A percentile compares a stretch with the other conserved stretches of the same genome.
phyloP scores from a whole-genome alignment of 2,329 filamentous ascomycete genomes.

The Aspergillus intermedius region DNA sequence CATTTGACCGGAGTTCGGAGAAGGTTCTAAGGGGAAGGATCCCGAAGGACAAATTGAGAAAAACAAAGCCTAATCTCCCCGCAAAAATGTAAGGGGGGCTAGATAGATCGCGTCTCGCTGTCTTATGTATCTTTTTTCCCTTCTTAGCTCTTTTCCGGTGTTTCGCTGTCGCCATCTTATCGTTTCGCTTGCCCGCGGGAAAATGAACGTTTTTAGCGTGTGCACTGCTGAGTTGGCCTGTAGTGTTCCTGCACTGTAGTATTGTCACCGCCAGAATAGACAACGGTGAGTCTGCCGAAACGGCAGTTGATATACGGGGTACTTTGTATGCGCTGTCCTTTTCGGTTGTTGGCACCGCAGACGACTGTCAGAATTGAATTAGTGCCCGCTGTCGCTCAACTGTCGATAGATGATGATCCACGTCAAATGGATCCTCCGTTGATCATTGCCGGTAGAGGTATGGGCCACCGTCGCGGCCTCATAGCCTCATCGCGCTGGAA shows the following conservation, averaged over 20 bases:
- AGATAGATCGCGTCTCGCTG: not conserved
- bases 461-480: not conserved
- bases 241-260: too few relatives aligned
- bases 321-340: not conserved
- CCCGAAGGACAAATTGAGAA: constrained; percentile 1
- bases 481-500: too few relatives aligned
- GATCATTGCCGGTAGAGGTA: not conserved
- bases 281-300: too few relatives aligned
- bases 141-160: not conserved
- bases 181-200: not conserved
- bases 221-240: too few relatives aligned
- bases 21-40: not conserved
- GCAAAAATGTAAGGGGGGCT: constrained; percentile 10
- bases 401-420: not conserved
- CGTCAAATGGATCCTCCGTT: not conserved
- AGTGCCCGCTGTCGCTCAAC: constrained; percentile 1
- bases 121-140: not conserved
- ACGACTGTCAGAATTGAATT: not conserved
- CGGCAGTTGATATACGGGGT: too few relatives aligned
- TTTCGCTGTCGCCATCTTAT: not conserved
- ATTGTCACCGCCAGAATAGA: too few relatives aligned
- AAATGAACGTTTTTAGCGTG: too few relatives aligned
- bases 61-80: constrained; percentile 9
- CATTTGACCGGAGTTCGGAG: not conserved
- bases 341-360: constrained; percentile 5